These are phyloP conservation scores for Agaricus subrufescens DNA, from an alignment of 768 basidiomycete species.

Conservation along the genomic window DNA sequence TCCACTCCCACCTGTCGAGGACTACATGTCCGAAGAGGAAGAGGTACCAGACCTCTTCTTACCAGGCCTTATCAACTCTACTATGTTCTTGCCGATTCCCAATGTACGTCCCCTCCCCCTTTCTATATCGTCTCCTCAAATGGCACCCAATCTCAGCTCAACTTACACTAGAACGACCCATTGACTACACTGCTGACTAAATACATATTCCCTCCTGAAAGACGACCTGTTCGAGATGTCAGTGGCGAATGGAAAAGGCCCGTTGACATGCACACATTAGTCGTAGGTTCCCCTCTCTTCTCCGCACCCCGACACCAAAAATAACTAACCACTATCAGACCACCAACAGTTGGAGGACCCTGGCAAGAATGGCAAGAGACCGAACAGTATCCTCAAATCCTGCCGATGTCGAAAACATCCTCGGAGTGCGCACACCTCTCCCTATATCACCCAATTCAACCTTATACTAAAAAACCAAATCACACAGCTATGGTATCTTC, in stretches of 20 bases:
- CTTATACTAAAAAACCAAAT: no score
- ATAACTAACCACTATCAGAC: constrained; percentile 43
- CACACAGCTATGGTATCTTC: constrained; percentile 75
- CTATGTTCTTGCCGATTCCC: constrained; percentile 86
- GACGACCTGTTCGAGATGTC: constrained; percentile 67
- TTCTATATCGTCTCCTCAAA: constrained; percentile 63
- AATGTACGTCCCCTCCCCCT: constrained; percentile 70
- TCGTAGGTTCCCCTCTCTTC: constrained; percentile 52
- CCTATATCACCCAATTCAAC: background rate
- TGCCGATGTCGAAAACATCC: constrained; percentile 56
- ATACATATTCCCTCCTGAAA: constrained; percentile 76
- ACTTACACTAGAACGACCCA: constrained; percentile 73
- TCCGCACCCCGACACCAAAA: no score
- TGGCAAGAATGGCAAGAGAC: constrained; percentile 83
- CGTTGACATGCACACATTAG: constrained; percentile 71
- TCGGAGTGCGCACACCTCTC: constrained; percentile 48
- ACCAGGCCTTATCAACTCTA: constrained; percentile 64
- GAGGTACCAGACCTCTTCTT: constrained; percentile 57
- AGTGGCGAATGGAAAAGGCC: constrained; percentile 65
- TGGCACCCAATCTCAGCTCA: constrained; percentile 47
- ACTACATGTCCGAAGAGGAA: constrained; percentile 35
- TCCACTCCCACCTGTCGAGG: constrained; percentile 32
- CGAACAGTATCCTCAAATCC: constrained; percentile 67
- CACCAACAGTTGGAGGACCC: constrained; percentile 83
- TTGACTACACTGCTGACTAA: constrained; percentile 77